phyloP scores from a whole-genome alignment of 2,329 filamentous ascomycete genomes.

The Ophiostoma populinum region DNA sequence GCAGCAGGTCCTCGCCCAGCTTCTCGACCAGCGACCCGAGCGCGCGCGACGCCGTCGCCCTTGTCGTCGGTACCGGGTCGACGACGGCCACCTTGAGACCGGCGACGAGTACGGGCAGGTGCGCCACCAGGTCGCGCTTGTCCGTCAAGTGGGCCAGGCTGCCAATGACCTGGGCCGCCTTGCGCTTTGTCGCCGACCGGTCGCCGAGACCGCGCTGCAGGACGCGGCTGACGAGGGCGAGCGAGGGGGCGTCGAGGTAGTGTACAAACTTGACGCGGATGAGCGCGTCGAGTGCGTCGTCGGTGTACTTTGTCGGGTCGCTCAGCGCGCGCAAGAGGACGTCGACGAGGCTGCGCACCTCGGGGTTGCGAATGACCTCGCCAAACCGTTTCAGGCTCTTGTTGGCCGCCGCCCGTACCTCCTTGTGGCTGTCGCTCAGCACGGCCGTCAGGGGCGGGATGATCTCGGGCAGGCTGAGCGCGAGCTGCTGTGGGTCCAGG shows the following conservation, averaged over 20 bases:
- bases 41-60: constrained; percentile 89
- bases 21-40: constrained; percentile 96
- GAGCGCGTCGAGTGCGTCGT: constrained; percentile 79
- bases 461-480: constrained; percentile 82
- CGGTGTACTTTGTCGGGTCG: constrained; percentile 92
- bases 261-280: constrained; percentile 98
- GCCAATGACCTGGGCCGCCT: constrained; percentile 93
- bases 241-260: constrained; percentile 91
- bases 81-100: constrained; percentile 80
- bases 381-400: constrained; percentile 94
- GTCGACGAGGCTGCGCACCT: constrained; percentile 82
- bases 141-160: constrained; percentile 94
- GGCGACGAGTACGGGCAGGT: constrained; percentile 81
- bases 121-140: constrained; percentile 78
- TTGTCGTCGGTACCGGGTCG: constrained; percentile 89
- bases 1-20: constrained; percentile 86
- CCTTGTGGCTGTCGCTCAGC: constrained; percentile 94
- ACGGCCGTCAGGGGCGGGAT: constrained; percentile 90
- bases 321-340: constrained; percentile 91
- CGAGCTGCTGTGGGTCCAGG: constrained; percentile 85
- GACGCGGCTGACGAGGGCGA: constrained; percentile 88
- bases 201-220: constrained; percentile 82
- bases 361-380: constrained; percentile 94
- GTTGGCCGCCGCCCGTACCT: constrained; percentile 82
- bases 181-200: constrained; percentile 86